A percentile compares a stretch with the other conserved stretches of the same genome.
These are phyloP conservation scores for Parathielavia hyrcaniae DNA, from an alignment of 495 filamentous ascomycete genomes.

Conservation along the genomic window DNA sequence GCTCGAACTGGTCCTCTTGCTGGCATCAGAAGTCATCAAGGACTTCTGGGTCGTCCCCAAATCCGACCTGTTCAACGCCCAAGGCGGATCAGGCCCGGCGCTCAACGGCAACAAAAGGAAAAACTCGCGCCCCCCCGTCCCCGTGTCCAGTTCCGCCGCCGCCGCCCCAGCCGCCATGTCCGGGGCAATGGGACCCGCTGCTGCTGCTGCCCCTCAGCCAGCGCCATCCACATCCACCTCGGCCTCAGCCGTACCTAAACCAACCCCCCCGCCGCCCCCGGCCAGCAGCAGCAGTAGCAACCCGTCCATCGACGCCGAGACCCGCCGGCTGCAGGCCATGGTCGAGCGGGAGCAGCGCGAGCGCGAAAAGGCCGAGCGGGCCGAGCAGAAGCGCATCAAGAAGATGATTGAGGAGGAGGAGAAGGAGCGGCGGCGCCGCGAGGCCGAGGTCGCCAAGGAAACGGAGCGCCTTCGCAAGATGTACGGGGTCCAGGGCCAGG, in stretches of 20 bases:
- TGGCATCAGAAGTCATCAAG: slow-evolving; percentile 75
- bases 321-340: slow-evolving; percentile 53
- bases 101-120: slow-evolving; percentile 33
- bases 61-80: slow-evolving; percentile 72
- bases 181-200: slow-evolving; percentile 21
- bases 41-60: slow-evolving; percentile 72
- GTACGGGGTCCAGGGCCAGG: slow-evolving; percentile 56
- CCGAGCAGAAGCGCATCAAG: slow-evolving; percentile 63
- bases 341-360: slow-evolving; percentile 46
- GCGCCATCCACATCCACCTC: slow-evolving; percentile 12
- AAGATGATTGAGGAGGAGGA: slow-evolving; percentile 76
- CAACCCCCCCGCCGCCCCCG: slow-evolving; percentile 28
- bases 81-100: slow-evolving; percentile 32
- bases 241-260: slow-evolving; percentile 13
- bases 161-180: slow-evolving; percentile 29
- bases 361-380: slow-evolving; percentile 47
- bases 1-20: slow-evolving; percentile 78
- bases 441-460: slow-evolving; percentile 74
- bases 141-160: slow-evolving; percentile 5
- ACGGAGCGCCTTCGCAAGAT: slow-evolving; percentile 70
- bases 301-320: slow-evolving; percentile 59
- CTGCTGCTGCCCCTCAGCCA: slow-evolving; percentile 7
- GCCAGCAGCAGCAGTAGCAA: no score
- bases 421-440: slow-evolving; percentile 54
- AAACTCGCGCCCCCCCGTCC: slow-evolving; percentile 38